Evolutionary conservation across 2,329 filamentous ascomycete genomes (phyloP).

Genomic region (Cladorrhinum sp.): DNA sequence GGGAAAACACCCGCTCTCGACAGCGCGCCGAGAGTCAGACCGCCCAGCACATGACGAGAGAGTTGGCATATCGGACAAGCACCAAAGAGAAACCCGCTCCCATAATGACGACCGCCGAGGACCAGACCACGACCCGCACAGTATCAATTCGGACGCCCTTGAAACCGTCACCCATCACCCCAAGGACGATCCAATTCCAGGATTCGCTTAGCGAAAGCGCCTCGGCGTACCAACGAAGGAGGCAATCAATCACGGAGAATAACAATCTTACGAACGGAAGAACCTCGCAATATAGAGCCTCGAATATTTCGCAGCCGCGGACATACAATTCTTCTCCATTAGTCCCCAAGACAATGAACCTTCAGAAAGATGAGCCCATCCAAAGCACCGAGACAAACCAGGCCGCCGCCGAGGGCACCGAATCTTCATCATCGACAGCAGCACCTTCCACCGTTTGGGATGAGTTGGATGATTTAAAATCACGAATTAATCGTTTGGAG

Average conservation of each 20-base stretch:
- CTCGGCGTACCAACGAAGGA: slow-evolving; percentile 34
- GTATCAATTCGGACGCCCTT: slow-evolving; percentile 33
- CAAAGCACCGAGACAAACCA: slow-evolving; percentile 40
- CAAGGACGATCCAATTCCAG: slow-evolving; percentile 47
- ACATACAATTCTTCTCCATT: slow-evolving; percentile 61
- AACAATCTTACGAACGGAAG: slow-evolving; percentile 41
- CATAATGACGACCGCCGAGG: slow-evolving; percentile 34
- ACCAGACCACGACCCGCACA: slow-evolving; percentile 32
- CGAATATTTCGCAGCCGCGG: slow-evolving; percentile 38
- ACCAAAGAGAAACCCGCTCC: slow-evolving; percentile 43
- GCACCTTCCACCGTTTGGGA: slow-evolving; percentile 96
- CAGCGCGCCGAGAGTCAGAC: slow-evolving; percentile 41
- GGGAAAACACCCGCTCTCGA: slow-evolving; percentile 45
- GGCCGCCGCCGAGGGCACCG: slow-evolving; percentile 61
- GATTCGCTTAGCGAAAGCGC: slow-evolving; percentile 37
- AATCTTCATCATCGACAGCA: slow-evolving; percentile 83
- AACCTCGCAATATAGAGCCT: slow-evolving; percentile 43
- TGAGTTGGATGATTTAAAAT: slow-evolving; percentile 92
- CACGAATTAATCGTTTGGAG: slow-evolving; percentile 85
- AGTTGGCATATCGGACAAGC: slow-evolving; percentile 43
- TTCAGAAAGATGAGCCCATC: slow-evolving; percentile 35
- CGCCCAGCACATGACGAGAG: slow-evolving; percentile 39
- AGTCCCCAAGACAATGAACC: slow-evolving; percentile 44
- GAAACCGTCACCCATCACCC: slow-evolving; percentile 46
- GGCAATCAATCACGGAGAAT: slow-evolving; percentile 50